Conservation (phyloP, 192 early-diverging fungal genomes). For the Coemansia sp. region DNA sequence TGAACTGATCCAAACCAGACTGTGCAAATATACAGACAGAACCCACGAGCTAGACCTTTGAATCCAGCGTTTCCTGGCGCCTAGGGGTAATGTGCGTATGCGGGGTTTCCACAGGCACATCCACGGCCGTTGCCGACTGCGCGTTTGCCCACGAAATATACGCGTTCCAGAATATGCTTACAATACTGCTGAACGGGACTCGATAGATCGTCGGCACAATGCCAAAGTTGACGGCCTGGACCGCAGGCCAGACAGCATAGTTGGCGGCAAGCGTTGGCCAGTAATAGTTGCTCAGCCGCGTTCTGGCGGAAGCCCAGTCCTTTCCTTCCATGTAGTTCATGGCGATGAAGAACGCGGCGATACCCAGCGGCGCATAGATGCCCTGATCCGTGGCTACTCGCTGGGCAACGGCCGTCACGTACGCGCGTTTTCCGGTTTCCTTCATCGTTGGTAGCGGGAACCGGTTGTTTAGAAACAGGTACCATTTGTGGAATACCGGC, state of each 20-base stretch:
- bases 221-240: slow-evolving; percentile 71
- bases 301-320: slow-evolving; percentile 53
- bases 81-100: slow-evolving; percentile 22
- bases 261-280: slow-evolving; percentile 63
- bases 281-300: slow-evolving; percentile 61
- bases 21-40: neutral
- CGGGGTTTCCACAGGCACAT: slow-evolving; percentile 38
- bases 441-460: slow-evolving; percentile 55
- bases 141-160: slow-evolving; percentile 69
- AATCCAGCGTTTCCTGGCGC: slow-evolving; percentile 6
- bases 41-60: neutral
- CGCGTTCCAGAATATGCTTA: slow-evolving; percentile 74
- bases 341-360: slow-evolving; percentile 62
- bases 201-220: slow-evolving; percentile 65
- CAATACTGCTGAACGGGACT: slow-evolving; percentile 68
- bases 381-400: slow-evolving; percentile 64
- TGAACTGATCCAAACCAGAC: neutral
- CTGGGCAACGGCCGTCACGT: slow-evolving; percentile 37
- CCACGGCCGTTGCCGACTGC: slow-evolving; percentile 18
- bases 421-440: neutral
- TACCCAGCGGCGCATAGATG: slow-evolving; percentile 67
- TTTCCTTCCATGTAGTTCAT: slow-evolving; percentile 65
- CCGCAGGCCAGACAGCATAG: slow-evolving; percentile 72
- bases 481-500: slow-evolving; percentile 70
- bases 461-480: slow-evolving; percentile 59